Evolutionary conservation across 805 yeast genomes (phyloP), one percentile per base, ranked within the genome.

Genomic region (Candida ponderosae): DNA sequence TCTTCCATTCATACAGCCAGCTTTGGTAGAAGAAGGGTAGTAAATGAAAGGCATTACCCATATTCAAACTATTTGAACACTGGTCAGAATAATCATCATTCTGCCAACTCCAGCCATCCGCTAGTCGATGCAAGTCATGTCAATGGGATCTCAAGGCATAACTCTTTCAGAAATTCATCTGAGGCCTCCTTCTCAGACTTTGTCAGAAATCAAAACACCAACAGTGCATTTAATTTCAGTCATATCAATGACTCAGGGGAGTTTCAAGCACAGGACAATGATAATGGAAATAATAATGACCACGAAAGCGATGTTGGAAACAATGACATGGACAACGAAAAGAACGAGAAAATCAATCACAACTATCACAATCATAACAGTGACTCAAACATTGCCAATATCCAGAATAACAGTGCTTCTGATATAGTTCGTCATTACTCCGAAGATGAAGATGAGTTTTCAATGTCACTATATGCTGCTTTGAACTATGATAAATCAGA

Each of bases 381-480:
- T 30, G 45, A 45, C 8, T 44, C 45, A 4, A 42, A 37, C 5
- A 15, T 39, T 6, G 36, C 40, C 36, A 36, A 19, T n/a, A 31
- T 10, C 43, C 54, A 3, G 54, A 50, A 30, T 16, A 7, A 15
- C 7, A 13, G 24, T 14, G 10, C 24, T 21, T 21, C 24, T 8
- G 10, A 21, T 21, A 8, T 21, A 21, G 24, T 8, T 21, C 6
- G n/a, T 34, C 36, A 29, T 34, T 24, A 35, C 39, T 54, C 58
- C 32, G 49, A 48, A 8, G 45, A 57, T 6, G 86, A 79, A 48
- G 84, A 79, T 53, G 85, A 79, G 46, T 74, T 76, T 11, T 80
- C 78, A 0, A 77, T 79, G 84, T 76, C 84, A 0, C 54, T 78
- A 18, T 79, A 78, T 48, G 71, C 81, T 0, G 72, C 80, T 0